Evolutionary conservation across 2,329 filamentous ascomycete genomes (phyloP).

Genomic region (Diaporthe vexans): DNA sequence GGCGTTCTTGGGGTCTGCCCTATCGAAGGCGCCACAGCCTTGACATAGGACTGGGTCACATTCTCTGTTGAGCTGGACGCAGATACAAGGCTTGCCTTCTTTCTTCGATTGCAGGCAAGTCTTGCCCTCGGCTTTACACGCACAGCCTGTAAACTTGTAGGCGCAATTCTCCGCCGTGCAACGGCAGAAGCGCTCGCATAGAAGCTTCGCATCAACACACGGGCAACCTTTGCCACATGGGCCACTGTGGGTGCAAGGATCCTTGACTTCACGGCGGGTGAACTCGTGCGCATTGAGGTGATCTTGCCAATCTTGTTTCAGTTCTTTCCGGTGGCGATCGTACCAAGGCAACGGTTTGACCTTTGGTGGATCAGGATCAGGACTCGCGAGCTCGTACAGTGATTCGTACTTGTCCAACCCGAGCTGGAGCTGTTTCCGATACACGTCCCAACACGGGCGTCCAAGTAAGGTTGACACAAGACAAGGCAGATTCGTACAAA

Average conservation of each 20-base stretch:
- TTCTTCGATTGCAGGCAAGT: slow-evolving; percentile 69
- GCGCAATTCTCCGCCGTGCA: slow-evolving; percentile 72
- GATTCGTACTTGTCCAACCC: slow-evolving; percentile 47
- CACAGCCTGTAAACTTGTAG: slow-evolving; percentile 76
- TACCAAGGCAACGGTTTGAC: slow-evolving; percentile 67
- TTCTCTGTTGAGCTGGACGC: slow-evolving; percentile 79
- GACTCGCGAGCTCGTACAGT: slow-evolving; percentile 46
- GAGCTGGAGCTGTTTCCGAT: slow-evolving; percentile 58
- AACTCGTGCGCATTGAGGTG: slow-evolving; percentile 69
- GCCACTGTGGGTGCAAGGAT: slow-evolving; percentile 79
- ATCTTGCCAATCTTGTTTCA: slow-evolving; percentile 68
- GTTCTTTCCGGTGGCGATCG: slow-evolving; percentile 68
- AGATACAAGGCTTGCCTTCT: slow-evolving; percentile 75
- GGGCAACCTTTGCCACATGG: slow-evolving; percentile 73
- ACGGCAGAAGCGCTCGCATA: slow-evolving; percentile 81
- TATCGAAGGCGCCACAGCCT: slow-evolving; percentile 76
- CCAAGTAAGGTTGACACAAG: slow-evolving; percentile 64
- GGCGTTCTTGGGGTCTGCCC: slow-evolving; percentile 77
- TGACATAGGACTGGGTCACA: slow-evolving; percentile 84
- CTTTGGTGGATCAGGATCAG: slow-evolving; percentile 49
- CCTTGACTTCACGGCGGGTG: slow-evolving; percentile 68
- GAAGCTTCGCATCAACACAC: slow-evolving; percentile 72
- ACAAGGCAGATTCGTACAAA: slow-evolving; percentile 59
- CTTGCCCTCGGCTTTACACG: slow-evolving; percentile 73
- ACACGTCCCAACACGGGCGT: slow-evolving; percentile 67